Conservation (phyloP, 192 early-diverging fungal species). For the Chytriomyces sp. region DNA sequence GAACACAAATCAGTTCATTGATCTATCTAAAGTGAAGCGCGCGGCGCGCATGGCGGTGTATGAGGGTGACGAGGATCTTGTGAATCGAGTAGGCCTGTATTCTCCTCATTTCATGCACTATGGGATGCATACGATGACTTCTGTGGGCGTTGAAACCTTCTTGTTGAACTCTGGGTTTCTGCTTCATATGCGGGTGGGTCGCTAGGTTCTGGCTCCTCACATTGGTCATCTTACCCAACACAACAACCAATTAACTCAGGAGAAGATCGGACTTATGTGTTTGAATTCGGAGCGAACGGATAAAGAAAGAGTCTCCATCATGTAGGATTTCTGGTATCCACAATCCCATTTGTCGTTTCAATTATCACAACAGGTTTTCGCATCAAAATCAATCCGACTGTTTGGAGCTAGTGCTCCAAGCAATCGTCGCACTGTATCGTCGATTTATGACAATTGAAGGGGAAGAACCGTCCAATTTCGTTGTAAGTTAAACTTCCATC, state of each 20-base stretch:
- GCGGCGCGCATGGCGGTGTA: slow-evolving; percentile 2
- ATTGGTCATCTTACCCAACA: no score
- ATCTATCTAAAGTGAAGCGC: not conserved
- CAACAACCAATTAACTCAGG: not conserved
- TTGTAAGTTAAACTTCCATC: slow-evolving; percentile 1
- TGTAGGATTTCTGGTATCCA: not conserved
- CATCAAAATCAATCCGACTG: not conserved
- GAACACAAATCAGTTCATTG: slow-evolving; percentile 13
- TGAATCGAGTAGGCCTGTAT: slow-evolving; percentile 4
- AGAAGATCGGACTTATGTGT: not conserved
- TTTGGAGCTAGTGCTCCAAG: slow-evolving; percentile 6
- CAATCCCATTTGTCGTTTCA: not conserved
- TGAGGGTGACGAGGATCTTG: slow-evolving; percentile 12
- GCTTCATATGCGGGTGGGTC: not conserved
- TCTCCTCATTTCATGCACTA: slow-evolving; percentile 7
- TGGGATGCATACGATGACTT: not conserved
- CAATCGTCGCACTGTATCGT: slow-evolving; percentile 1
- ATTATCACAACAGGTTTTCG: slow-evolving; percentile 11
- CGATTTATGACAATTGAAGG: slow-evolving; percentile 19
- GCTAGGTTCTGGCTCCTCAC: not conserved
- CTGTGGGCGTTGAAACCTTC: slow-evolving; percentile 1
- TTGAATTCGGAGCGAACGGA: slow-evolving; percentile 2
- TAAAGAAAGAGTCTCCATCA: not conserved
- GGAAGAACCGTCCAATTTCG: slow-evolving; percentile 13
- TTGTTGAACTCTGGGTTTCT: slow-evolving; percentile 9